Percentiles rank a stretch among this genome's conserved stretches.
These are phyloP conservation scores for Thalassiosira hispida DNA, from an alignment of 352 stramenopile species.

Conservation along the genomic window DNA sequence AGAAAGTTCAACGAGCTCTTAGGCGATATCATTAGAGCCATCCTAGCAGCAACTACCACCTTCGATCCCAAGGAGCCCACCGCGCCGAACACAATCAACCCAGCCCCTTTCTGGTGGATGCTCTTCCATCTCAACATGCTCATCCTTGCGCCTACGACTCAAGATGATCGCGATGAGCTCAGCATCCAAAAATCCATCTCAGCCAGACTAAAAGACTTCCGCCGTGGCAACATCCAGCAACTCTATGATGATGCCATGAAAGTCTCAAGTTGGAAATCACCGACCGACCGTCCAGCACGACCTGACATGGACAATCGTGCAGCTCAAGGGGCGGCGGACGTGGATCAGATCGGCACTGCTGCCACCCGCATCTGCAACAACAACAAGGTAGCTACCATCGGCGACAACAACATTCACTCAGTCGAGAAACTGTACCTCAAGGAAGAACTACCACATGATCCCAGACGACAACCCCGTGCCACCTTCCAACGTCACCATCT, in stretches of 20 bases:
- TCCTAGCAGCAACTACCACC: neutral
- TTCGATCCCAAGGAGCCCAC: neutral
- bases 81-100: no score
- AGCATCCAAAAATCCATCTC: neutral
- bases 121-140: slow-evolving; percentile 4
- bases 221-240: neutral
- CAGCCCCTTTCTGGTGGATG: slow-evolving; percentile 16
- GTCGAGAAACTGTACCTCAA: slow-evolving; percentile 9
- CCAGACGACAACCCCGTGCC: neutral
- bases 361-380: no score
- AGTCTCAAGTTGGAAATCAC: neutral
- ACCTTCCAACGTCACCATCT: slow-evolving; percentile 2
- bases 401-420: slow-evolving; percentile 2
- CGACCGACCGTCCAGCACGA: neutral
- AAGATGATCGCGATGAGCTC: neutral
- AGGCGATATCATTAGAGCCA: neutral
- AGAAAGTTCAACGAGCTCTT: no score
- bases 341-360: slow-evolving; percentile 32
- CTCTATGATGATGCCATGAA: neutral
- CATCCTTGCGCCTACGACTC: neutral
- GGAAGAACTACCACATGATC: neutral
- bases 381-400: no score
- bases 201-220: neutral
- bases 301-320: neutral
- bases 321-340: slow-evolving; percentile 25